phyloP scores from a whole-genome alignment of 768 basidiomycete species.

The Lepiota brunneoincarnata region DNA sequence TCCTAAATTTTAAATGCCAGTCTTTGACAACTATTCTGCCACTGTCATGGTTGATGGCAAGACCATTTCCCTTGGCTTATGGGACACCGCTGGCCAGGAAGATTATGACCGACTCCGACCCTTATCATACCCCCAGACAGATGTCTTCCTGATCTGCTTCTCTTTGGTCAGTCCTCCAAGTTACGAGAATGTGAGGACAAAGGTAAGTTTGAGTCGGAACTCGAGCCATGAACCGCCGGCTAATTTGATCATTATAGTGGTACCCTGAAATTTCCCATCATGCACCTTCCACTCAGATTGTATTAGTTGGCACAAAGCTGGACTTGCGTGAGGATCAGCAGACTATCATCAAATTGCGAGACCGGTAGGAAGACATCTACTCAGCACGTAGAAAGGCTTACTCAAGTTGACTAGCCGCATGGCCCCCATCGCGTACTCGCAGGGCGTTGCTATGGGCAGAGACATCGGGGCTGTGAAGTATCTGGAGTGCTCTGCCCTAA shows the following conservation, averaged over 20 bases:
- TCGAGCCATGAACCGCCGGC: not conserved
- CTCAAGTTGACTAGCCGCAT: conserved; percentile 61
- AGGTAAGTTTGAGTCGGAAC: conserved; percentile 50
- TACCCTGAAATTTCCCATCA: conserved; percentile 97
- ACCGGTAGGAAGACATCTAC: conserved; percentile 53
- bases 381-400: conserved; percentile 4
- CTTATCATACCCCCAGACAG: conserved; percentile 97
- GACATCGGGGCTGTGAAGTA: conserved; percentile 97
- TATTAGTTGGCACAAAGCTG: conserved; percentile 95
- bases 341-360: conserved; percentile 90
- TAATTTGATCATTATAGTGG: conserved; percentile 57
- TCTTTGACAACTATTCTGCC: conserved; percentile 98
- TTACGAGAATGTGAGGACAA: conserved; percentile 98
- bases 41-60: conserved; percentile 99
- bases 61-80: conserved; percentile 95
- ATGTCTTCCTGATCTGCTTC: conserved; percentile 99
- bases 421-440: conserved; percentile 89
- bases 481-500: conserved; percentile 92
- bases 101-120: conserved; percentile 98
- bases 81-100: conserved; percentile 99
- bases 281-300: conserved; percentile 89
- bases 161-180: conserved; percentile 96
- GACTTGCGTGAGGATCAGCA: conserved; percentile 94
- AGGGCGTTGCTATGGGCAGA: conserved; percentile 87
- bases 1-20: conserved; percentile 33